A percentile compares a stretch with the other conserved stretches of the same genome.
phyloP scores from a whole-genome alignment of 148 eudicot species.

The Vaccinium myrtillus region DNA sequence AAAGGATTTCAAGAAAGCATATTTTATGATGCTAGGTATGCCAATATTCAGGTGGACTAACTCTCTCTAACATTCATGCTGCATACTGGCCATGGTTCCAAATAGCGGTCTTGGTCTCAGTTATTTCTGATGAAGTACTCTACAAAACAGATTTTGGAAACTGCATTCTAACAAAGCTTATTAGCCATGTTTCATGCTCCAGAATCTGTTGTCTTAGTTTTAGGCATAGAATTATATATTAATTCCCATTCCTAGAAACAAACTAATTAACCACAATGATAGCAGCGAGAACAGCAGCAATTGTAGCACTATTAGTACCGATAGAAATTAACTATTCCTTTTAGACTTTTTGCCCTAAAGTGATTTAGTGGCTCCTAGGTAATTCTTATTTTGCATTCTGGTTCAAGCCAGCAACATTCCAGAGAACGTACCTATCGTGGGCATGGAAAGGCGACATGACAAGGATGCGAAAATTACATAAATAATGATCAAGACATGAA shows the following conservation, averaged over 20 bases:
- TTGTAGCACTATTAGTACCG: no score
- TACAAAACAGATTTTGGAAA: no score
- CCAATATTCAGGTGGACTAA: neutral
- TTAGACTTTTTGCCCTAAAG: neutral
- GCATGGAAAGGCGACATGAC: neutral
- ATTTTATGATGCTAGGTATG: neutral
- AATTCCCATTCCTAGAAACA: neutral
- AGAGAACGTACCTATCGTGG: neutral
- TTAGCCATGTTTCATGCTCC: neutral
- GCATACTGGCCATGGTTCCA: no score
- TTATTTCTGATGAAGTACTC: no score
- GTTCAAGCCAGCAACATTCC: no score
- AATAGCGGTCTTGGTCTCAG: no score
- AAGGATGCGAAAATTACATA: neutral
- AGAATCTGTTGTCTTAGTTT: neutral
- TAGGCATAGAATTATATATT: neutral
- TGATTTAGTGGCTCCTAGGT: neutral
- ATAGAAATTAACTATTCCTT: neutral
- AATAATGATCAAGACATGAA: neutral
- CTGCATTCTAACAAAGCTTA: neutral
- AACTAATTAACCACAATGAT: neutral
- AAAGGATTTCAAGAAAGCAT: neutral
- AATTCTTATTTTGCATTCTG: no score
- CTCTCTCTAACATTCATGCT: neutral
- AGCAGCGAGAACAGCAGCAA: neutral